Evolutionary conservation across 257 asterid genomes (phyloP).

Genomic region (Galeopsis tetrahit): DNA sequence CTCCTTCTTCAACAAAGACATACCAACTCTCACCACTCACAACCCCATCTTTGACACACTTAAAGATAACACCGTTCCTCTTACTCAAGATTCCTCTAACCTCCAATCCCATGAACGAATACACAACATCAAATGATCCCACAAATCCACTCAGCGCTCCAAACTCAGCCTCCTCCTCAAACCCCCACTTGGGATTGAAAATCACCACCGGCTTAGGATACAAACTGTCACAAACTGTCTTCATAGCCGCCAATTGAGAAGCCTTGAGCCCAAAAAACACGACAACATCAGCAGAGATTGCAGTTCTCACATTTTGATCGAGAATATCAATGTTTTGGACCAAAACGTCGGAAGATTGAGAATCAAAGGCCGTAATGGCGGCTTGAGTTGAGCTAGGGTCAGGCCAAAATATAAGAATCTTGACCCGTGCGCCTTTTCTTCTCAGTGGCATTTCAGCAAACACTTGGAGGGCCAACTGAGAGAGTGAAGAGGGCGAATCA

Average conservation of each 20-base stretch:
- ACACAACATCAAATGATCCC: slow-evolving; percentile 79
- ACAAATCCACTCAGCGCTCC: slow-evolving; percentile 61
- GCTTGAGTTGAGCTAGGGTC: slow-evolving; percentile 46
- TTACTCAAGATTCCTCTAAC: slow-evolving; percentile 74
- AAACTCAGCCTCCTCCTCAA: slow-evolving; percentile 69
- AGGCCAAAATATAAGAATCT: slow-evolving; percentile 71
- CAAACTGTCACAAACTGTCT: slow-evolving; percentile 52
- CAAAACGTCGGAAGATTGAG: slow-evolving; percentile 44
- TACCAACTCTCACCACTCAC: slow-evolving; percentile 86
- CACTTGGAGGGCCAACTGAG: slow-evolving; percentile 67
- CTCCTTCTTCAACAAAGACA: slow-evolving; percentile 78
- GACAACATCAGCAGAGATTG: slow-evolving; percentile 60
- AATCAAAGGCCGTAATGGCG: slow-evolving; percentile 53
- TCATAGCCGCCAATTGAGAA: slow-evolving; percentile 55
- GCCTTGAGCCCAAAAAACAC: slow-evolving; percentile 69
- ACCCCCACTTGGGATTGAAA: slow-evolving; percentile 85
- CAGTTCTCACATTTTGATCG: slow-evolving; percentile 43
- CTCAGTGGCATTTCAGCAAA: slow-evolving; percentile 66
- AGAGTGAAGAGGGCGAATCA: slow-evolving; percentile 68
- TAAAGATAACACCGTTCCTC: slow-evolving; percentile 80
- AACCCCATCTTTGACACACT: slow-evolving; percentile 73
- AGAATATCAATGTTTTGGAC: slow-evolving; percentile 55
- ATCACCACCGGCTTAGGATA: slow-evolving; percentile 76
- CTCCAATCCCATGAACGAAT: slow-evolving; percentile 87
- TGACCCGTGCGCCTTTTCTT: slow-evolving; percentile 58